Conservation (phyloP, 2,329 filamentous ascomycete genomes). For the Monilinia polystroma region DNA sequence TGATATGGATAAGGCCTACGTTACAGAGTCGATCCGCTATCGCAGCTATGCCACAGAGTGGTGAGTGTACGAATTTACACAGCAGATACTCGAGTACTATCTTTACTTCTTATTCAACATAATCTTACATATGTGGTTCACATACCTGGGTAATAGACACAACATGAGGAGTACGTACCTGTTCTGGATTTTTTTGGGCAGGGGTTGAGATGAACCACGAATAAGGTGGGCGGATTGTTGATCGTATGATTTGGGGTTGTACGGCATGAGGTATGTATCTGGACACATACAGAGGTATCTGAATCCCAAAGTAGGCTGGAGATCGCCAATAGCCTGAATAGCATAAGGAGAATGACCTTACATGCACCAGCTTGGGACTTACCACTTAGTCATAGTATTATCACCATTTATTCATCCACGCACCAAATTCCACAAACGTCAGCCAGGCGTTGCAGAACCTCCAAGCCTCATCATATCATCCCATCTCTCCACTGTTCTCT, state of each 20-base stretch:
- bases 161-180: conserved; percentile 2
- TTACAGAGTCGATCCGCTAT: neutral
- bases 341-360: no score
- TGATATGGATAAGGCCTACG: neutral
- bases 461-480: no score
- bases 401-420: no score
- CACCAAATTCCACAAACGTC: no score
- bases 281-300: neutral
- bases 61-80: neutral
- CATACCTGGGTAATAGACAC: neutral
- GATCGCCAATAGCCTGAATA: no score
- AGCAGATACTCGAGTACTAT: neutral
- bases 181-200: neutral
- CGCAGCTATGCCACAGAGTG: neutral
- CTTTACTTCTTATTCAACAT: neutral
- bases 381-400: no score
- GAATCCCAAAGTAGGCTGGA: neutral
- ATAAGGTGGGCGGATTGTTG: neutral
- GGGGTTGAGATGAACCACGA: neutral
- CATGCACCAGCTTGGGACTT: no score
- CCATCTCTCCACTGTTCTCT: no score
- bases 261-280: neutral
- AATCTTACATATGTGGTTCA: neutral
- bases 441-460: no score
- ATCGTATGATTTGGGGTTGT: conserved; percentile 16